Conservation (phyloP, 2,329 filamentous ascomycete species). For the Xylaria sp. region DNA sequence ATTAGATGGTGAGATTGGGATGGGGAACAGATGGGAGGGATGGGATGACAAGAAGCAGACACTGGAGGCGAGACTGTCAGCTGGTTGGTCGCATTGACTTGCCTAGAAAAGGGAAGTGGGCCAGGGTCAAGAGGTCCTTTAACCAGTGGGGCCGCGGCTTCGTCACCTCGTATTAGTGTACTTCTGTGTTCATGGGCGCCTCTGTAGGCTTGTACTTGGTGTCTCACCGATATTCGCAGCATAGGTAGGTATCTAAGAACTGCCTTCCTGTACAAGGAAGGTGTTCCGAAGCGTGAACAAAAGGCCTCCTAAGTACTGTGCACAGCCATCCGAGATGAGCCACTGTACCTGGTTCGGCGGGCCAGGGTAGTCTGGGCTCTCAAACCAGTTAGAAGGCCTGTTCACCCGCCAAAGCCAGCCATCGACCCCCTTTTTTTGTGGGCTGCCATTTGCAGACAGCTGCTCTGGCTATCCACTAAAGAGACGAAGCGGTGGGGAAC, state of each 20-base stretch:
- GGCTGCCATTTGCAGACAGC: background rate
- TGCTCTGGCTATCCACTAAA: no score
- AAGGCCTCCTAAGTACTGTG: no score
- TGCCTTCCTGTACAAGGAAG: no score
- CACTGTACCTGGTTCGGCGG: no score
- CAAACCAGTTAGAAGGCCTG: background rate
- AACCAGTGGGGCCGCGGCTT: constrained; percentile 19
- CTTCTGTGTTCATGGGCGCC: no score
- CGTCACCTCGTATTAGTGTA: constrained; percentile 27
- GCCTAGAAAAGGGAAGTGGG: constrained; percentile 27
- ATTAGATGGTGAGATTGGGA: constrained; percentile 7
- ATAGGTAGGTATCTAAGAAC: no score
- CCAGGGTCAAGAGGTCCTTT: constrained; percentile 18
- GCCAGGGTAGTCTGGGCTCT: background rate
- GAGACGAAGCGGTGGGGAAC: no score
- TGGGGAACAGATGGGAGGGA: constrained; percentile 14
- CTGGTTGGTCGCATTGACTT: constrained; percentile 20
- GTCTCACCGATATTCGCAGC: no score
- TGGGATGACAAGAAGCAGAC: constrained; percentile 19
- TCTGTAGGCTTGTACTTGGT: no score
- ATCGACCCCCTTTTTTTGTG: background rate
- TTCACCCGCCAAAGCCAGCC: background rate
- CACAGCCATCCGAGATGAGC: constrained; percentile 1
- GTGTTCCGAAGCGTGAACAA: no score
- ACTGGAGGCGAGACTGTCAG: constrained; percentile 11